Evolutionary conservation across 78 protist species (phyloP).

Genomic region (Dictyostelium intermedium): DNA sequence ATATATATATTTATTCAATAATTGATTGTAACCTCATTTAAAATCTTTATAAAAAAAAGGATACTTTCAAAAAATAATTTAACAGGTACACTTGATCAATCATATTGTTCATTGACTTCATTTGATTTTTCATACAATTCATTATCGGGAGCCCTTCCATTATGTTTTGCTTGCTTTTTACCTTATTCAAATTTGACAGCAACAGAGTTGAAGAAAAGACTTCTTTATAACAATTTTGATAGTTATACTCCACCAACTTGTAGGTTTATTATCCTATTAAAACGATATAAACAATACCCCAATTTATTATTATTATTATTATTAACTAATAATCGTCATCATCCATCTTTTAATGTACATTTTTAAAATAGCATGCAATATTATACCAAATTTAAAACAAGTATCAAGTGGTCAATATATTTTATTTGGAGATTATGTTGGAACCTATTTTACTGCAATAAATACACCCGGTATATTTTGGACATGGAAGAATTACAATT

Average conservation of each 20-base stretch:
- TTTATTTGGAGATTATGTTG: not conserved
- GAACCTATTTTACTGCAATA: not conserved
- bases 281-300: too few relatives aligned
- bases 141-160: not conserved
- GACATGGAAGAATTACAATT: not conserved
- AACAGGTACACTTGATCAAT: not conserved
- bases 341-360: too few relatives aligned
- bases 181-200: not conserved
- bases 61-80: not conserved
- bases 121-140: not conserved
- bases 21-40: too few relatives aligned
- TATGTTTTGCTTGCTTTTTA: not conserved
- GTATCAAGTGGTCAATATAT: not conserved
- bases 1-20: not conserved
- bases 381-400: not conserved
- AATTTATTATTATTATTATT: not conserved
- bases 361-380: not conserved
- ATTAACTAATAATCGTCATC: too few relatives aligned
- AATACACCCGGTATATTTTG: not conserved
- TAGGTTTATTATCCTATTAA: not conserved
- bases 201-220: not conserved
- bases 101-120: not conserved
- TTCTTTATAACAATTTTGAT: not conserved
- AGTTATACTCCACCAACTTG: not conserved
- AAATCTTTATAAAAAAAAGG: not conserved